Evolutionary conservation across 208 protist species (phyloP).

Genomic region (Trypanosoma conorhini): DNA sequence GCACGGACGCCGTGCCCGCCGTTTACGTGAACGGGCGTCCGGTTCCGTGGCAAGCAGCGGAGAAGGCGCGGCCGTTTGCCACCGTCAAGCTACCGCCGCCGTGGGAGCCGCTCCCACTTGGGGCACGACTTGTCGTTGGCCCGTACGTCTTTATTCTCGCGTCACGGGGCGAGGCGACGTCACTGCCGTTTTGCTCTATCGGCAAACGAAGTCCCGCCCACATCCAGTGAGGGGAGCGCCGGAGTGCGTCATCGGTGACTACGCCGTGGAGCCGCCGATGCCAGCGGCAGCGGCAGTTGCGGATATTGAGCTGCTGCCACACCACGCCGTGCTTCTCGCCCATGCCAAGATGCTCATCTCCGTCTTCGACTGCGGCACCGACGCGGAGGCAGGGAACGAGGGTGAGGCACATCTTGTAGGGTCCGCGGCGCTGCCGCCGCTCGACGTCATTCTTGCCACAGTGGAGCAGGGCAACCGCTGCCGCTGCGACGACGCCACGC

Average conservation of each 20-base stretch:
- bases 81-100: neutral
- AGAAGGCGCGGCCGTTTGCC: no score
- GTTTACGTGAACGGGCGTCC: no score
- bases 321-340: slow-evolving; percentile 19
- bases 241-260: slow-evolving; percentile 9
- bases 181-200: slow-evolving; percentile 6
- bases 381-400: neutral
- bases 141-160: slow-evolving; percentile 3
- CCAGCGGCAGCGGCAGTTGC: slow-evolving; percentile 1
- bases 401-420: slow-evolving; percentile 1
- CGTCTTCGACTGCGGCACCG: slow-evolving; percentile 9
- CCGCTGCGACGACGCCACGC: neutral
- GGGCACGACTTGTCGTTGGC: slow-evolving; percentile 2
- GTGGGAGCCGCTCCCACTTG: slow-evolving; percentile 2
- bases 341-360: slow-evolving; percentile 24
- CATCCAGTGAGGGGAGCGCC: neutral
- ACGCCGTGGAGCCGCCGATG: slow-evolving; percentile 3
- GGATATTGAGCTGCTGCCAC: slow-evolving; percentile 3
- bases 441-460: slow-evolving; percentile 12
- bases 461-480: neutral
- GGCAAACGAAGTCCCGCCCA: neutral
- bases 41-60: no score
- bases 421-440: slow-evolving; percentile 15
- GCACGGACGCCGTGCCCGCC: no score
- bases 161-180: neutral